Evolutionary conservation across 176 grass and related monocot genomes (phyloP).

Genomic region (Areca catechu): DNA sequence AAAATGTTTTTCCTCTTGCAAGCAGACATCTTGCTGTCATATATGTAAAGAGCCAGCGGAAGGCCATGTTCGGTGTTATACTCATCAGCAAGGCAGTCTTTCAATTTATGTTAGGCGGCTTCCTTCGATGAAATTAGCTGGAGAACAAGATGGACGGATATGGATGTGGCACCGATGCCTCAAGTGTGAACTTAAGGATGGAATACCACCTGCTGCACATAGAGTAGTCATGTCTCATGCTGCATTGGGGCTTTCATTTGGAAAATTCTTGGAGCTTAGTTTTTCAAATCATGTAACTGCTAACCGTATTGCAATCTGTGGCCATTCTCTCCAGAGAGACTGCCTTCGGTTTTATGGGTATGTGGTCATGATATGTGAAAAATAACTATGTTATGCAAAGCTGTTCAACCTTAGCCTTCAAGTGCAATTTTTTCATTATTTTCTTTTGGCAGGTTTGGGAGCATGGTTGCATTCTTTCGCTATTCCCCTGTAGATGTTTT

Average conservation of each 20-base stretch:
- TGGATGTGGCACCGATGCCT: conserved; percentile 99
- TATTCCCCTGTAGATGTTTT: conserved; percentile 68
- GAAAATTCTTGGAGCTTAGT: conserved; percentile 91
- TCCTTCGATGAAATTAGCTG: conserved; percentile 39
- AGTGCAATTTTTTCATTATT: conserved; percentile 14
- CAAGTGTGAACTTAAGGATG: conserved; percentile 63
- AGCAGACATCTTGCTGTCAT: conserved; percentile 55
- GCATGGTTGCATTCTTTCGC: conserved; percentile 76
- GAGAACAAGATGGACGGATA: conserved; percentile 78
- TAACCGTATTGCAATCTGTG: conserved; percentile 71
- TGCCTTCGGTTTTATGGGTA: conserved; percentile 94
- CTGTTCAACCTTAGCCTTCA: neutral
- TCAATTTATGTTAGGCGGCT: conserved; percentile 60
- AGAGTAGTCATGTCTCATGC: conserved; percentile 83
- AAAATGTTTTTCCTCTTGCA: conserved; percentile 8
- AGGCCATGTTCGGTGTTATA: conserved; percentile 74
- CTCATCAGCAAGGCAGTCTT: conserved; percentile 71
- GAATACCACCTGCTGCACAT: conserved; percentile 60
- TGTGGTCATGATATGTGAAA: conserved; percentile 10
- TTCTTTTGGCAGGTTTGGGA: conserved; percentile 58
- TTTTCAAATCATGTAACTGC: conserved; percentile 83
- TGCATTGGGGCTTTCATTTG: conserved; percentile 86
- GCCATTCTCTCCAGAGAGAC: conserved; percentile 83
- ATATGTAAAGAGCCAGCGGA: conserved; percentile 74
- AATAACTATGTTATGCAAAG: neutral